Conservation (phyloP, 495 filamentous ascomycete species). For the Parathielavia hyrcaniae region DNA sequence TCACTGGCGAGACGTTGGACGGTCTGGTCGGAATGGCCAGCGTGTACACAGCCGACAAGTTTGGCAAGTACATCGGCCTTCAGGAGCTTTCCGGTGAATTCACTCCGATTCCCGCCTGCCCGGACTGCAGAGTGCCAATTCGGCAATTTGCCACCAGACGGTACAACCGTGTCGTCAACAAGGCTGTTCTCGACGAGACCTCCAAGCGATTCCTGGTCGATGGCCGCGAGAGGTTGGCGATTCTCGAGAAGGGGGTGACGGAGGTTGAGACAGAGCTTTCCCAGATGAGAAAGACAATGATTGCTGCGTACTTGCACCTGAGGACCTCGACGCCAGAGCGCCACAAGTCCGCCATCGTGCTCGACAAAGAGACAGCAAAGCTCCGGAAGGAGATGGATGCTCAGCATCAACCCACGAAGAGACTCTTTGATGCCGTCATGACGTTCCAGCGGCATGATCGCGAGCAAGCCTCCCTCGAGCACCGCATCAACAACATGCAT, state of each 20-base stretch:
- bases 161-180: constrained; percentile 32
- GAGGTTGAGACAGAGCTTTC: neutral
- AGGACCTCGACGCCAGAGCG: neutral
- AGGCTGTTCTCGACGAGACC: constrained; percentile 31
- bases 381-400: constrained; percentile 3
- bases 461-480: neutral
- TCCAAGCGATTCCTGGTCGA: constrained; percentile 26
- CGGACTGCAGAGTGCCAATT: constrained; percentile 26
- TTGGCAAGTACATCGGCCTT: constrained; percentile 33
- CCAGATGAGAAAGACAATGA: neutral
- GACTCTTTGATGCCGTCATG: constrained; percentile 12
- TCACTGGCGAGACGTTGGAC: constrained; percentile 59
- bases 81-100: constrained; percentile 19
- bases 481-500: neutral
- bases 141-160: constrained; percentile 27
- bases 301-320: neutral
- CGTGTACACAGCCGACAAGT: constrained; percentile 48
- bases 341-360: neutral
- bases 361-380: neutral
- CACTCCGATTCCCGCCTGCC: constrained; percentile 25
- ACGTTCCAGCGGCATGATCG: neutral
- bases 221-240: constrained; percentile 18
- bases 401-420: constrained; percentile 18
- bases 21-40: constrained; percentile 55
- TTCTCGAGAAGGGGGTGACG: constrained; percentile 11